Conservation (phyloP, 2,329 filamentous ascomycete genomes). For the Sarocladiaceae sp. region DNA sequence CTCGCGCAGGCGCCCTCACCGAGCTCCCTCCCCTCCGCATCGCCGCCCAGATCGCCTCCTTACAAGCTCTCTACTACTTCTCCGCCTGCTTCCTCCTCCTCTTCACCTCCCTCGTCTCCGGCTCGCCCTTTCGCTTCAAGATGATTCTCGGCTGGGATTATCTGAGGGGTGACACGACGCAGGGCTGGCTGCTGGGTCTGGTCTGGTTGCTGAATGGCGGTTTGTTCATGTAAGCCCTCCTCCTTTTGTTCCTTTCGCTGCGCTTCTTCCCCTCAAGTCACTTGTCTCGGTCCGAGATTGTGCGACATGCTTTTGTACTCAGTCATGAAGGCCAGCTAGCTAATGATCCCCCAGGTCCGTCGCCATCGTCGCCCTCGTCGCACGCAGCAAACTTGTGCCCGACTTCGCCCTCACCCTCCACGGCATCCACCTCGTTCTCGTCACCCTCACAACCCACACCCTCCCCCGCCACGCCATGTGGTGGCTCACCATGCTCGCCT, state of each 20-base stretch:
- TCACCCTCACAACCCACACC: constrained; percentile 69
- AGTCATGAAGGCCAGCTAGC: no score
- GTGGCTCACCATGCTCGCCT: constrained; percentile 61
- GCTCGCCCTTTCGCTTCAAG: constrained; percentile 44
- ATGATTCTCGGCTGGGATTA: constrained; percentile 52
- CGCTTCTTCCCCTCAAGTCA: constrained; percentile 5
- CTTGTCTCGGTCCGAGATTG: background rate
- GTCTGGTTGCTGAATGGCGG: constrained; percentile 52
- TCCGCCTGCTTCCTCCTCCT: constrained; percentile 45
- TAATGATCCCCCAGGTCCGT: constrained; percentile 55
- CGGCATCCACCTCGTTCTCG: constrained; percentile 71
- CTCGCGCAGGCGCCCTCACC: constrained; percentile 52
- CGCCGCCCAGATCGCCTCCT: constrained; percentile 49
- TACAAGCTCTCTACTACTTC: constrained; percentile 52
- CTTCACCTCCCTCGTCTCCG: constrained; percentile 54
- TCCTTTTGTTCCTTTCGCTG: constrained; percentile 9
- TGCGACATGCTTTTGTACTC: no score
- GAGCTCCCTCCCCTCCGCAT: constrained; percentile 57
- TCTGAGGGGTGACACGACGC: constrained; percentile 55
- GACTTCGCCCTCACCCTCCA: constrained; percentile 92
- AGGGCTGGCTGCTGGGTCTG: constrained; percentile 54
- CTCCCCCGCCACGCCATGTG: constrained; percentile 76
- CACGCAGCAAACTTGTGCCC: constrained; percentile 86
- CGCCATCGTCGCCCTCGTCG: constrained; percentile 75
- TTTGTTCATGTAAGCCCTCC: constrained; percentile 36